phyloP scores from a whole-genome alignment of 1,284 basidiomycete genomes.

The Pseudozyma hubeiensis region DNA sequence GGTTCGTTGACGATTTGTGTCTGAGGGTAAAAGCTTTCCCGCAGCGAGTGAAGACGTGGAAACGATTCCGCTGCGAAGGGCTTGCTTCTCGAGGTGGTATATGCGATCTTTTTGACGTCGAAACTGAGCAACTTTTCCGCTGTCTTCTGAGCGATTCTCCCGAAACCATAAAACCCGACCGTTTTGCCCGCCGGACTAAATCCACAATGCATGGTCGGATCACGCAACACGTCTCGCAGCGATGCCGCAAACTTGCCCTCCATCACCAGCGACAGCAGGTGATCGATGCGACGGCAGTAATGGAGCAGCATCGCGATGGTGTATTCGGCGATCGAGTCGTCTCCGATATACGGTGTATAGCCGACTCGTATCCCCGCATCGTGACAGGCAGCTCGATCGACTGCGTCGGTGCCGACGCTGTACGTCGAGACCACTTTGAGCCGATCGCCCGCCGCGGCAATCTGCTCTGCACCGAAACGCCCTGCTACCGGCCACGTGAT shows the following conservation, averaged over 20 bases:
- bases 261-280: slow-evolving; percentile 1
- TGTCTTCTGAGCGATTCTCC: slow-evolving; percentile 28
- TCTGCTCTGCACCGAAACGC: slow-evolving; percentile 15
- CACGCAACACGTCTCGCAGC: slow-evolving; percentile 7
- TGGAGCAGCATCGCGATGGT: slow-evolving; percentile 33
- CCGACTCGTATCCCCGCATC: slow-evolving; percentile 23
- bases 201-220: slow-evolving; percentile 28
- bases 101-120: slow-evolving; percentile 11
- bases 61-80: slow-evolving; percentile 15
- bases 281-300: slow-evolving; percentile 12
- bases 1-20: slow-evolving; percentile 18
- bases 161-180: slow-evolving; percentile 35
- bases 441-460: slow-evolving; percentile 3
- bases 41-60: slow-evolving; percentile 11
- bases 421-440: slow-evolving; percentile 23
- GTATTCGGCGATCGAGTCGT: slow-evolving; percentile 28
- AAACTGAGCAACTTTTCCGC: slow-evolving; percentile 34
- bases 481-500: slow-evolving; percentile 28
- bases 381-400: slow-evolving; percentile 21
- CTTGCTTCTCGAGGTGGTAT: slow-evolving; percentile 16
- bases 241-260: slow-evolving; percentile 5
- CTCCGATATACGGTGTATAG: slow-evolving; percentile 27
- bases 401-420: slow-evolving; percentile 26
- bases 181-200: slow-evolving; percentile 27
- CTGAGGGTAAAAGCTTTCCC: slow-evolving; percentile 20